Conservation (phyloP, 2,329 filamentous ascomycete species). For the Orbilia quercus region DNA sequence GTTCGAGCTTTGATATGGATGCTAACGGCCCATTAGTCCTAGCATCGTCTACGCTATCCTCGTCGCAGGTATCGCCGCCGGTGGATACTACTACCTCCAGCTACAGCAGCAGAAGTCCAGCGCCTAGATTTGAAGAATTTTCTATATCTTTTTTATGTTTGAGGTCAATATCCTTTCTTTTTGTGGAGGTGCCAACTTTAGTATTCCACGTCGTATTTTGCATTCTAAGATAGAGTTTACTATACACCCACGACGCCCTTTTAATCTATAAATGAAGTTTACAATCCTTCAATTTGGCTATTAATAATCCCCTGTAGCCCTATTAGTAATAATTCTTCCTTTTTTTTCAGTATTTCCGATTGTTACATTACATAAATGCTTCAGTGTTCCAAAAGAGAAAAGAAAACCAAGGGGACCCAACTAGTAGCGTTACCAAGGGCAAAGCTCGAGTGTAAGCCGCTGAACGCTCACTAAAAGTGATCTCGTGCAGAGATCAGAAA, state of each 20-base stretch:
- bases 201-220: slow-evolving; percentile 9
- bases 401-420: too few species aligned
- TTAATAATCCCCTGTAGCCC: too few species aligned
- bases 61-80: slow-evolving; percentile 32
- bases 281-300: too few species aligned
- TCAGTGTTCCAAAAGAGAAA: too few species aligned
- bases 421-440: too few species aligned
- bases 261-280: slow-evolving; percentile 17
- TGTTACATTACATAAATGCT: too few species aligned
- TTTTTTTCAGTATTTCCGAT: too few species aligned
- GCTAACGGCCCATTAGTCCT: slow-evolving; percentile 36
- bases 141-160: background rate
- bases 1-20: too few species aligned
- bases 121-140: slow-evolving; percentile 22
- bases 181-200: background rate
- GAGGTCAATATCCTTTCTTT: slow-evolving; percentile 1
- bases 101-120: slow-evolving; percentile 47
- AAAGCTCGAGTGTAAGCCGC: too few species aligned
- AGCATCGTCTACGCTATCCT: slow-evolving; percentile 45
- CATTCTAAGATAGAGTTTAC: slow-evolving; percentile 22
- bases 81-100: slow-evolving; percentile 50
- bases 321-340: too few species aligned
- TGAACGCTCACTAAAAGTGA: too few species aligned
- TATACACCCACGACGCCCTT: slow-evolving; percentile 21
- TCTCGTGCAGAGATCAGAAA: too few species aligned